Base-by-base conservation (phyloP, 2,329 filamentous ascomycete species). In the Leptographium procerum region DNA sequence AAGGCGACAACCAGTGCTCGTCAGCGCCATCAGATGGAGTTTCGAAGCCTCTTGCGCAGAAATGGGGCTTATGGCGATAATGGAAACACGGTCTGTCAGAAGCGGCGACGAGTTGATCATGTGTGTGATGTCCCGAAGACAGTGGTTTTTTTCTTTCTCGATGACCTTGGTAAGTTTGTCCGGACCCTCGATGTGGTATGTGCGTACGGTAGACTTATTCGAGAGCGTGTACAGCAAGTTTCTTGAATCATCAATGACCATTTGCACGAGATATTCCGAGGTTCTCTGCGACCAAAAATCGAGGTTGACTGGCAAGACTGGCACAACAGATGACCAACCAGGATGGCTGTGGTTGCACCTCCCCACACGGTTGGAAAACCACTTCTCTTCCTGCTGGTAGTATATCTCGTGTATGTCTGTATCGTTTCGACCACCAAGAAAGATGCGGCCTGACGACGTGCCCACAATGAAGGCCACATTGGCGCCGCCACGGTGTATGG, bases 341-440 rank as follows among this genome's bases (percentile, higher is more conserved):
- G 82, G 84, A 69, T 82, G 86, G 54, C 87, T 92, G 70, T 96
- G 94, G 69, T 95, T 95, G 62, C 92, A 85, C 72, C 91, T 96
- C 61, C 87, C 85, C 69, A 89, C 95, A 64, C 88, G 83, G 70
- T 85, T 91, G 57, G 88, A 87, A 69, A 99, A 99, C 94, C 94
- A 99, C 65, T 88, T 87, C 72, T 99, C 94, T 70, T 97, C 91
- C 67, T 96, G 91, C 72, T 97, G 92, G 69, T 99, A 99, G 65
- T 88, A 91, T 57, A 99, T 81, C 72, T 99, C 94, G 70, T 94
- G 89, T 53, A 99, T 84, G 66, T 97, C 91, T 63, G 90, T 90
- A 64, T 92, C 89, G 55, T 78, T 81, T 55, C 80, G 81, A 43
- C 91, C 89, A 48, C 88, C 86, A 67, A 96, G 96, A 76, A 99